Base-by-base conservation (phyloP, 306 rosid genomes). In the Cicer judaicum region DNA sequence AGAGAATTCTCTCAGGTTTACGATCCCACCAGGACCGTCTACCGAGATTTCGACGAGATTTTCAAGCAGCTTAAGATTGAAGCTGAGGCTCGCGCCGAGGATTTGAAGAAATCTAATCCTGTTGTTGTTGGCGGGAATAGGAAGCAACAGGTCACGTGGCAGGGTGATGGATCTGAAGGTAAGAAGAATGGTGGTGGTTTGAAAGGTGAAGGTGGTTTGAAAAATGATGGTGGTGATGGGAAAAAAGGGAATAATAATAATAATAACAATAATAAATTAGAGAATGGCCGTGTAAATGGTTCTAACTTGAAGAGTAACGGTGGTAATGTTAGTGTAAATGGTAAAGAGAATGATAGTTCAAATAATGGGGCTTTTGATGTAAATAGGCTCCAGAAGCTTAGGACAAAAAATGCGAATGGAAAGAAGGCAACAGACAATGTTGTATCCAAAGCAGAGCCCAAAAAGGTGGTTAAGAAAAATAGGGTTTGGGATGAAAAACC, bases 331-430 rank as follows among this genome's bases (percentile, higher is more conserved):
- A 76, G 44, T 60, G 81, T 75, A 74, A 90, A 85, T 68, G 89
- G 89, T 68, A 87, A 87, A 84, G 96, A 86, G 79, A 88, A 88
- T 78, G 85, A 77, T 8, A 88, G 98, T 80, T 82, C 91, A 77
- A 86, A 91, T 78, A 36, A 68, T 60, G 95, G 97, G 84, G 96
- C 98, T 87, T 94, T 94, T 83, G 99, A 94, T 94, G 97, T 94
- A 87, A 88, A 85, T 92, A 94, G 80, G 89, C 99, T 91, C 64
- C 93, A 86, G 78, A 94, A 88, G 79, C 91, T 90, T 85, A 89
- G 82, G 86, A 48, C 79, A 12, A 91, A 94, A 87, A 90, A 81
- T 56, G 95, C 78, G 78, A 88, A 91, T 74, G 95, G 78, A 77
- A 94, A 94, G 82, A 92, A 90, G 4, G 34, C 34, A 87, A 63